Percentiles rank a stretch among this genome's conserved stretches.
phyloP scores from a whole-genome alignment of 2,329 filamentous ascomycete species.

The Paramyrothecium roridum region DNA sequence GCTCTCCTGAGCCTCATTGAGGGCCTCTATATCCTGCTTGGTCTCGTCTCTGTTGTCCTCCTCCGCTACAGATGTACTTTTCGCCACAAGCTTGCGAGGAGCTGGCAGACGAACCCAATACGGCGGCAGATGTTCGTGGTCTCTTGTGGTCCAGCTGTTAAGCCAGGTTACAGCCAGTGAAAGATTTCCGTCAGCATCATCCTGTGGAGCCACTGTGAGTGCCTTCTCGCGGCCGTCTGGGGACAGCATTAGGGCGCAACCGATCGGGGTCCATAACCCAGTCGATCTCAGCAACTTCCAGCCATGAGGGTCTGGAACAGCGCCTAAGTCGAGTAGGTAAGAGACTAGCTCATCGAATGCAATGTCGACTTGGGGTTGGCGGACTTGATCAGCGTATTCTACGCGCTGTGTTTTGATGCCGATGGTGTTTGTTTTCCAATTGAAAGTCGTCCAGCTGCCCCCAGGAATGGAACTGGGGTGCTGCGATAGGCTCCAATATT shows the following conservation, averaged over 20 bases:
- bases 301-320: slow-evolving; percentile 55
- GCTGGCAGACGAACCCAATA: slow-evolving; percentile 55
- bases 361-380: slow-evolving; percentile 50
- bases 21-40: neutral
- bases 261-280: slow-evolving; percentile 59
- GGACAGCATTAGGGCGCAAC: slow-evolving; percentile 53
- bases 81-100: neutral
- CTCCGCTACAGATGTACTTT: no score
- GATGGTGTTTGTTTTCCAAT: slow-evolving; percentile 62
- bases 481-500: slow-evolving; percentile 56
- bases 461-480: slow-evolving; percentile 53
- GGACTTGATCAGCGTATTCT: slow-evolving; percentile 56
- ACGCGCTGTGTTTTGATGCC: slow-evolving; percentile 60
- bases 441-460: slow-evolving; percentile 62
- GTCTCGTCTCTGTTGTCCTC: neutral
- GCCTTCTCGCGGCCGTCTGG: slow-evolving; percentile 47
- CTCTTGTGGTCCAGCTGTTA: slow-evolving; percentile 49
- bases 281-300: slow-evolving; percentile 55
- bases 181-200: slow-evolving; percentile 59
- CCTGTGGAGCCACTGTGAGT: slow-evolving; percentile 50
- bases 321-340: slow-evolving; percentile 62
- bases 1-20: slow-evolving; percentile 1
- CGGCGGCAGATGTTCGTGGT: slow-evolving; percentile 50
- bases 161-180: slow-evolving; percentile 57
- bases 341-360: slow-evolving; percentile 57